Conservation (phyloP, 2,329 filamentous ascomycete species). For the Clonostachys chloroleuca region DNA sequence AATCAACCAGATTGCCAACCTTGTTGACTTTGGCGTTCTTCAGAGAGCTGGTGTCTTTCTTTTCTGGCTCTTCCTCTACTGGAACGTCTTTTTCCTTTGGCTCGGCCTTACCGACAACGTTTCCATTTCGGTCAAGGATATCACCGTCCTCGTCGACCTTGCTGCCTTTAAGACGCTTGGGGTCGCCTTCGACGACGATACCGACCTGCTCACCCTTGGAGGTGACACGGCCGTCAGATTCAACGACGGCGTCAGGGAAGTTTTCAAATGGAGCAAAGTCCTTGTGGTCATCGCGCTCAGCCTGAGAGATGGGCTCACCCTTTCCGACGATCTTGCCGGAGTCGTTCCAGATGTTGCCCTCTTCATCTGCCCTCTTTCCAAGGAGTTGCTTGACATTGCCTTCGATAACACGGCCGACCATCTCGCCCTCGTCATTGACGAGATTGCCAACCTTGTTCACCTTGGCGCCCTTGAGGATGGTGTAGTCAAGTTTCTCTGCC, state of each 20-base stretch:
- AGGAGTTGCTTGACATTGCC: conserved; percentile 60
- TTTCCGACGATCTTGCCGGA: conserved; percentile 63
- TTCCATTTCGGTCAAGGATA: conserved; percentile 63
- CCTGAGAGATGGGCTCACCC: conserved; percentile 53
- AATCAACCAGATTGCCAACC: conserved; percentile 50
- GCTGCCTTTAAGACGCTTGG: conserved; percentile 60
- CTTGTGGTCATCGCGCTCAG: conserved; percentile 37
- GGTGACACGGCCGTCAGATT: conserved; percentile 46
- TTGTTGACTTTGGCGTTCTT: conserved; percentile 42
- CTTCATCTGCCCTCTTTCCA: conserved; percentile 59
- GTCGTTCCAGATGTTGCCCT: conserved; percentile 70
- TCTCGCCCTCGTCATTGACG: conserved; percentile 44
- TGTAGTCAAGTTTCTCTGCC: conserved; percentile 32
- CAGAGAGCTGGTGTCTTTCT: too few relatives aligned
- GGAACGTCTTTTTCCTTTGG: conserved; percentile 53
- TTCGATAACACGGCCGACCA: conserved; percentile 58
- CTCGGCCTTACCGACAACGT: conserved; percentile 56
- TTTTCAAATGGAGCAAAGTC: conserved; percentile 51
- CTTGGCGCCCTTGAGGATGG: conserved; percentile 44
- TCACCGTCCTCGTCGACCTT: conserved; percentile 66
- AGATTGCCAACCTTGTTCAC: conserved; percentile 57
- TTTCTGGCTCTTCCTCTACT: conserved; percentile 40
- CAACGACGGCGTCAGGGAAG: conserved; percentile 49
- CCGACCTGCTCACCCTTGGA: conserved; percentile 52
- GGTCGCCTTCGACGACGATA: conserved; percentile 58